phyloP scores from a whole-genome alignment of 2,329 filamentous ascomycete genomes.

The Knoxdaviesia proteae region DNA sequence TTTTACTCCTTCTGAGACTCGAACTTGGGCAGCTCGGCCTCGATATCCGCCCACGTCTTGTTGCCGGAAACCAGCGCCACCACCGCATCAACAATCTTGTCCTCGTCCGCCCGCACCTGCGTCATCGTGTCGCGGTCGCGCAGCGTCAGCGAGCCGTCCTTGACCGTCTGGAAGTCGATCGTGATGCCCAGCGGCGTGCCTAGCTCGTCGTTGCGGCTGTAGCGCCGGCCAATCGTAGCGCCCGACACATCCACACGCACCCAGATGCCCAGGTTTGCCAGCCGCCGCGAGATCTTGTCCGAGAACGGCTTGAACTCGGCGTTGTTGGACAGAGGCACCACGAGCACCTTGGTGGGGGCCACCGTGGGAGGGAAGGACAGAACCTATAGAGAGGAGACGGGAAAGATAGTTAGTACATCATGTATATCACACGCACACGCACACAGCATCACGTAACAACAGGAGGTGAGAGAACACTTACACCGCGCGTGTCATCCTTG shows the following conservation, averaged over 20 bases:
- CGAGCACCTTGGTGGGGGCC: conserved; percentile 69
- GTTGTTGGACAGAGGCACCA: conserved; percentile 63
- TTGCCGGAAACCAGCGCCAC: conserved; percentile 18
- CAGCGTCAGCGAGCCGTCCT: conserved; percentile 63
- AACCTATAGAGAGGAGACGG: conserved; percentile 10
- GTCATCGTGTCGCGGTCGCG: conserved; percentile 67
- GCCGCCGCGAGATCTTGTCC: conserved; percentile 42
- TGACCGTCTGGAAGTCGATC: conserved; percentile 73
- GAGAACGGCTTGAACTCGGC: conserved; percentile 51
- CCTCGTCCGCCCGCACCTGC: conserved; percentile 60
- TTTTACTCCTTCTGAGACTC: conserved; percentile 42
- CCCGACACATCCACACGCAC: conserved; percentile 65
- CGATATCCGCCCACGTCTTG: conserved; percentile 47
- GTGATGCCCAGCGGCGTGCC: conserved; percentile 78
- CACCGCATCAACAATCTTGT: conserved; percentile 51
- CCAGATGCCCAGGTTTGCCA: conserved; percentile 51
- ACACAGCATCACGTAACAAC: not conserved
- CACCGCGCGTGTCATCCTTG: conserved; percentile 57
- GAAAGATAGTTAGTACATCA: not conserved
- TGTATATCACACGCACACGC: too few relatives aligned
- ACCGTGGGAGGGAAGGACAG: conserved; percentile 30
- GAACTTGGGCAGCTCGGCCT: conserved; percentile 63
- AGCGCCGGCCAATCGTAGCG: conserved; percentile 74
- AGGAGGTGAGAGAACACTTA: conserved; percentile 26
- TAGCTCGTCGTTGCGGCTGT: conserved; percentile 73